Evolutionary conservation across 139 green algal species (phyloP), one percentile per base, ranked within the genome.

Genomic region (Coelastrella sp.): DNA sequence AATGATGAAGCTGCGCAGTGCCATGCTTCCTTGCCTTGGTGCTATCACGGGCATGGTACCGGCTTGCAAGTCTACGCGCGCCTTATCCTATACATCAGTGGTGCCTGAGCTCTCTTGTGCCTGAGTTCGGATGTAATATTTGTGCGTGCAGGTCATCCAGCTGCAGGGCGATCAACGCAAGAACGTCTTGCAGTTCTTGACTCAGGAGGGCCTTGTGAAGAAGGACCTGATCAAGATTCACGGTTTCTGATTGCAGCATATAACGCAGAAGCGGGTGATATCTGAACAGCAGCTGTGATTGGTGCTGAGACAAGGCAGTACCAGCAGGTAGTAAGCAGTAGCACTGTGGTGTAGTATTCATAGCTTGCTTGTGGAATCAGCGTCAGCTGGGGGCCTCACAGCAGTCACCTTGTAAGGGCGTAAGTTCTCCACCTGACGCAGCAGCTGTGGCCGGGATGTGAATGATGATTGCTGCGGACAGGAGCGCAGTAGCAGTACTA

Each of bases 141-240:
- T 65, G 32, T 4, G 7, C 56, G 56, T 80, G 66, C 93, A 97
- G 92, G 95, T 99, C 73, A 99, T 99, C 73, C 98, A 99, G 96
- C 95, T 99, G 80, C 98, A 99, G 92, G 98, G 98, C 59, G 98
- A 99, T 92, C 98, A 99, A 96, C 96, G 98, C 91, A 99, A 99
- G 95, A 99, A 99, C 93, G 97, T 99, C n/a, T 95, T 92, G 5
- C 93, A 97, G 75, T 99, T 99, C 91, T 89, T 99, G 76, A 91
- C 97, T 2, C 92, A 96, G 80, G 96, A 97, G 94, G 96, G 98
- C 75, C 95, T 99, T 59, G 95, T 96, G 73, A 99, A 99, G 96
- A 99, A 99, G 95, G 97, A 99, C 84, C 82, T 97, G 58, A 97
- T 99, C 94, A 99, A 99, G 96, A 95, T 99, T 61, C 98, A 99